A percentile compares a stretch with the other conserved stretches of the same genome.
phyloP scores from a whole-genome alignment of 2,329 filamentous ascomycete genomes.

The Xylariaceae sp. region DNA sequence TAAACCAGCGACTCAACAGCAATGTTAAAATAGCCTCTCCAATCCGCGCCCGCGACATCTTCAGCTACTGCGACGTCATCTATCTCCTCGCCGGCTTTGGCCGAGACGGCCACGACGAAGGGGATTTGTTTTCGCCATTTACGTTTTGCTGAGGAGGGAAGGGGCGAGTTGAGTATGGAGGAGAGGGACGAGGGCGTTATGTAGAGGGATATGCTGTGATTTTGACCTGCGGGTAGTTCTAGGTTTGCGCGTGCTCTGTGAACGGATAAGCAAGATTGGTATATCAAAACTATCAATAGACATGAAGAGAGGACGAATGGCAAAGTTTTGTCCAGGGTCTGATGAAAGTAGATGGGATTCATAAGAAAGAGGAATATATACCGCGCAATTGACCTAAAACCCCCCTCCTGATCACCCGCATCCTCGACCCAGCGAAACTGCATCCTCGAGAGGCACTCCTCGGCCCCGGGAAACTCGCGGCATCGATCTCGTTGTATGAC shows the following conservation, averaged over 20 bases:
- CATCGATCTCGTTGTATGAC: conserved; percentile 5
- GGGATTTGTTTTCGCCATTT: conserved; percentile 15
- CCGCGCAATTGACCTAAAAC: conserved; percentile 10
- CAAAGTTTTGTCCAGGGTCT: no score
- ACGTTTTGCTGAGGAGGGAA: conserved; percentile 9
- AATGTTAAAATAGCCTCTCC: conserved; percentile 18
- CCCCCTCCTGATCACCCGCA: conserved; percentile 7
- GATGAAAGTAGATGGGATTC: no score
- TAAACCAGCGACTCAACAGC: conserved; percentile 15
- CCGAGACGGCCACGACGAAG: conserved; percentile 15
- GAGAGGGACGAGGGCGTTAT: conserved; percentile 12
- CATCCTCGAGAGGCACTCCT: conserved; percentile 14
- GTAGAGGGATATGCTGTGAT: conserved; percentile 14
- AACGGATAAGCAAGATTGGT: neutral
- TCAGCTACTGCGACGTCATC: conserved; percentile 3
- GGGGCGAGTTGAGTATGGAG: conserved; percentile 14
- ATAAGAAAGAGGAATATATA: conserved; percentile 3
- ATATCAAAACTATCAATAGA: neutral
- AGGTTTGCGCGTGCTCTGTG: conserved; percentile 9
- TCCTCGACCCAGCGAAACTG: conserved; percentile 16
- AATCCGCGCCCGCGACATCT: conserved; percentile 11
- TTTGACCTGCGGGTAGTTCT: conserved; percentile 7
- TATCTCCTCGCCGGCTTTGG: conserved; percentile 3
- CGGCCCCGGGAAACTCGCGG: conserved; percentile 6
- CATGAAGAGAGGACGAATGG: no score